Base-by-base conservation (phyloP, 2,329 filamentous ascomycete genomes). In the Fusarium nisikadoi region DNA sequence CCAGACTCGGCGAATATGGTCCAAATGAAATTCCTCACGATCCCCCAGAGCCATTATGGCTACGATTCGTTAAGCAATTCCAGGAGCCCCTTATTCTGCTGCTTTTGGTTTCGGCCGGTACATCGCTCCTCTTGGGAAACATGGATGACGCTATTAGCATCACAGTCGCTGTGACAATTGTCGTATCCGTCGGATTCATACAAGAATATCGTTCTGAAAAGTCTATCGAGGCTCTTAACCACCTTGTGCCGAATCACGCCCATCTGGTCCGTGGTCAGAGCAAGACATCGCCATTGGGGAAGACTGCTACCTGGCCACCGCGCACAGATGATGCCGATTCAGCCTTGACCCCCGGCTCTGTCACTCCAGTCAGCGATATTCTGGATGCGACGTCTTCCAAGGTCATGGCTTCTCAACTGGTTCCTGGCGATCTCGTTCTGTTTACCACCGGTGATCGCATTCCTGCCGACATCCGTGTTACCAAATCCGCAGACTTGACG, bases 151-250 rank as follows among this genome's bases (percentile, higher is more conserved):
- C 95, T 10, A 84, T 99, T 76, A 98, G 95, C 81, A 99, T 99
- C 78, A 93, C 95, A 1, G 91, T 97, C 36, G 96, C 96, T 4
- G 96, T 99, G 27, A 97, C 95, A 31, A 99, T 99, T 75, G 96
- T 99, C 10, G 95, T 99, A 29, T 93, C 92, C 0, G 96, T 99
- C 45, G 96, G 95, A 4, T 99, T 99, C 76, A 90, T 98, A 57
- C 96, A 99, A 80, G 96, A 99, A 83, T 99, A 99, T 81, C 89
- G 96, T 65, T 98, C 96, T 12, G 96, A 99, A 80, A 97, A 99
- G 82, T 98, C 95, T 6, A 90, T 99, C 73, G 96, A 99, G 82
- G 96, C 96, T 25, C 85, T 99, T 75, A 98, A 93, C 79, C 94
- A 96, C 76, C 85, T 99, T 31, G 95, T 99, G 1, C 97, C 96